Evolutionary conservation across 1,284 basidiomycete genomes (phyloP).

Genomic region (Takashimella tepidaria): DNA sequence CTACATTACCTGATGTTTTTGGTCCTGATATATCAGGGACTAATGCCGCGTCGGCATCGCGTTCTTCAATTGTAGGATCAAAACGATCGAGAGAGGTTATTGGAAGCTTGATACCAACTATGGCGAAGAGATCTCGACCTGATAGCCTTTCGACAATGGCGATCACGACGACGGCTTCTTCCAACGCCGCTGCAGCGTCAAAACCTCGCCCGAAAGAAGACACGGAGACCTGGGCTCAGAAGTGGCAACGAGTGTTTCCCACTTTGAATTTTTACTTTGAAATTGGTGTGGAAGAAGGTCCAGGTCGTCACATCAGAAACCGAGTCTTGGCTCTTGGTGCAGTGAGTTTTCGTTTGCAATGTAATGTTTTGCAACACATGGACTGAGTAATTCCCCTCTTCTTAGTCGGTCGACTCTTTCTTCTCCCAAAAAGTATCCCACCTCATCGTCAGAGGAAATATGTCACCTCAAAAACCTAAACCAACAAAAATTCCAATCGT

Average conservation of each 20-base stretch:
- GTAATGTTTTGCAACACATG: neutral
- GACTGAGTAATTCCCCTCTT: neutral
- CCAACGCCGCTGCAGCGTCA: slow-evolving; percentile 1
- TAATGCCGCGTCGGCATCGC: too few species aligned
- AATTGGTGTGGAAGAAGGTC: slow-evolving; percentile 51
- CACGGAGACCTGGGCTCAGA: slow-evolving; percentile 69
- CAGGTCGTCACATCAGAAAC: slow-evolving; percentile 53
- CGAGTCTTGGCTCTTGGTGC: slow-evolving; percentile 66
- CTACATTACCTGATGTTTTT: slow-evolving; percentile 26
- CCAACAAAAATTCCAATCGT: slow-evolving; percentile 14
- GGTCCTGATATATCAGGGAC: slow-evolving; percentile 4
- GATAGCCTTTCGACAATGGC: neutral
- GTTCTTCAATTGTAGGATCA: neutral
- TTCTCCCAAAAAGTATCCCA: slow-evolving; percentile 82
- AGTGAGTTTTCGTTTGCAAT: slow-evolving; percentile 60
- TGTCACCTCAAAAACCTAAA: slow-evolving; percentile 50
- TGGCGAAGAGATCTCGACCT: slow-evolving; percentile 10
- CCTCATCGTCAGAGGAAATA: slow-evolving; percentile 55
- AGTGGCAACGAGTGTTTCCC: slow-evolving; percentile 81
- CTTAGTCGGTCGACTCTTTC: slow-evolving; percentile 72
- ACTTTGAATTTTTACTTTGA: slow-evolving; percentile 78
- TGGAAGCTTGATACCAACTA: neutral
- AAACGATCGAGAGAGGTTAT: neutral
- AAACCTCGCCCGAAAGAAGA: slow-evolving; percentile 42
- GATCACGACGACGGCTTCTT: slow-evolving; percentile 4